phyloP scores from a whole-genome alignment of 2,329 filamentous ascomycete species.

The Talaromyces sp. region DNA sequence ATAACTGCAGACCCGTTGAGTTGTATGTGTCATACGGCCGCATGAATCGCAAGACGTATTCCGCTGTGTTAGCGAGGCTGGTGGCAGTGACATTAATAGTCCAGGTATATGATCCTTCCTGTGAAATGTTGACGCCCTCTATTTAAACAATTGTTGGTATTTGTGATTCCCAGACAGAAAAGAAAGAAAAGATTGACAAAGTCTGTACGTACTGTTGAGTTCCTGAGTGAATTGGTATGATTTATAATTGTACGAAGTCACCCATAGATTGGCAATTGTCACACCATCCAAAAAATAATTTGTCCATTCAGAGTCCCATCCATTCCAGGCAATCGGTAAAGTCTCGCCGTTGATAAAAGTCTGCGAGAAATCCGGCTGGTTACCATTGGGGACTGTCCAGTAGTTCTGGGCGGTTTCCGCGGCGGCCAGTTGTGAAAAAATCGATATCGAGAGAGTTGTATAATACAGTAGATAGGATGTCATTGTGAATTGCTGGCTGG shows the following conservation, averaged over 20 bases:
- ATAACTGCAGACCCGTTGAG: not conserved
- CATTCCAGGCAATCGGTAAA: not conserved
- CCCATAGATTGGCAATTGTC: conserved; percentile 6
- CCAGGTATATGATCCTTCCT: conserved; percentile 2
- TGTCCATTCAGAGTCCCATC: conserved; percentile 2
- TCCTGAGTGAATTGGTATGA: conserved; percentile 4
- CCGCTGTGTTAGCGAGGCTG: conserved; percentile 6
- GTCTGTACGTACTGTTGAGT: not conserved
- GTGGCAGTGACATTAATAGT: conserved; percentile 3
- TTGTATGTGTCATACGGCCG: conserved; percentile 4
- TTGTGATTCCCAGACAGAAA: not conserved
- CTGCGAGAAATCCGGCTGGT: not conserved
- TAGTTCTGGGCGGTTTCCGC: conserved; percentile 17
- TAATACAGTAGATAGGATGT: not conserved
- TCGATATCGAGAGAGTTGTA: not conserved
- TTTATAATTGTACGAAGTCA: conserved; percentile 8
- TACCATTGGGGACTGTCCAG: conserved; percentile 4
- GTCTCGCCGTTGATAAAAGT: not conserved
- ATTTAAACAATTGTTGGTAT: not conserved
- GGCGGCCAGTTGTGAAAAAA: not conserved
- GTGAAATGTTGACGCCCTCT: not conserved
- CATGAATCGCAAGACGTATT: conserved; percentile 7
- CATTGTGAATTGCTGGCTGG: not conserved
- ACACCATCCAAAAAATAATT: not conserved
- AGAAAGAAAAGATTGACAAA: not conserved